phyloP scores from a whole-genome alignment of 1,284 basidiomycete species.

The Heliocybe sulcata region DNA sequence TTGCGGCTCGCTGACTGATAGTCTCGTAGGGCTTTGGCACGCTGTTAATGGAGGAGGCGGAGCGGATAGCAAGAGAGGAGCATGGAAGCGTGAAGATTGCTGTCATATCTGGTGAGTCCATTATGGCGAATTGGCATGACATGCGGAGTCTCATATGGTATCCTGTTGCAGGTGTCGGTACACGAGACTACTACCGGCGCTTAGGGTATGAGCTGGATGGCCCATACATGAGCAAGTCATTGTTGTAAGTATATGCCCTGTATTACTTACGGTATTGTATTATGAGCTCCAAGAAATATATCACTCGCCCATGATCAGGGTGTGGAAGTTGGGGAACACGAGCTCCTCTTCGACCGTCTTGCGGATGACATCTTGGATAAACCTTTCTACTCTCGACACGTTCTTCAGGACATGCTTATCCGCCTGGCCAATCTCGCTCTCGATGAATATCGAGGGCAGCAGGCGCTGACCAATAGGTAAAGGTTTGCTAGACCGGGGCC shows the following conservation, averaged over 20 bases:
- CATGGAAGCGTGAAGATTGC: conserved; percentile 93
- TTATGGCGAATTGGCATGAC: neutral
- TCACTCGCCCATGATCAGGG: conserved; percentile 54
- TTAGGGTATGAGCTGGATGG: conserved; percentile 94
- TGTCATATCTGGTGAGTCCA: conserved; percentile 81
- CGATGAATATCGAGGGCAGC: conserved; percentile 89
- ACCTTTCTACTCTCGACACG: conserved; percentile 93
- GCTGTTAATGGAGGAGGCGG: conserved; percentile 98
- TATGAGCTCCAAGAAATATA: neutral
- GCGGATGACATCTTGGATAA: conserved; percentile 91
- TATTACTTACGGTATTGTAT: neutral
- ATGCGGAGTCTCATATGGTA: neutral
- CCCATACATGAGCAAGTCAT: conserved; percentile 91
- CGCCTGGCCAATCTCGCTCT: conserved; percentile 93
- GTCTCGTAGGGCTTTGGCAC: conserved; percentile 83
- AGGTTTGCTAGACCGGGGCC: conserved; percentile 38
- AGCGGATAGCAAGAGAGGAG: conserved; percentile 96
- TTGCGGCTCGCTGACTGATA: neutral
- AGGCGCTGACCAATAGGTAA: conserved; percentile 78
- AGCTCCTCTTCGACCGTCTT: conserved; percentile 93
- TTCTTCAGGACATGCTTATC: conserved; percentile 97
- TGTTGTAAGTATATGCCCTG: conserved; percentile 22
- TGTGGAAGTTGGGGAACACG: conserved; percentile 92
- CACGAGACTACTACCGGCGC: conserved; percentile 90
- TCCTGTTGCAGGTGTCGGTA: conserved; percentile 68